Evolutionary conservation across 306 rosid genomes (phyloP), one percentile per base, ranked within the genome.

Genomic region (Pyrus betulifolia): DNA sequence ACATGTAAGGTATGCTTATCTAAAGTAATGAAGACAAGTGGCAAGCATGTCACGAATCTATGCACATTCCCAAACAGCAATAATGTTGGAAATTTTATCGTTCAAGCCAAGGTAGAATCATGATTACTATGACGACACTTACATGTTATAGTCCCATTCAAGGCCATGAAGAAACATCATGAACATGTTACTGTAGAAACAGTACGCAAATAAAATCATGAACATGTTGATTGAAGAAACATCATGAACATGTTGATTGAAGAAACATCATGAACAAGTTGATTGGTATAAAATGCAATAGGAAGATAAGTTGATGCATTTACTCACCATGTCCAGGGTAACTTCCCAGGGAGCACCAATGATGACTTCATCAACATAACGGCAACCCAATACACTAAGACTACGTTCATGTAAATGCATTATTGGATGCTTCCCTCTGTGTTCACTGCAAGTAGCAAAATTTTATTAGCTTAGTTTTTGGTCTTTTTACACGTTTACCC

Each of bases 371-470:
- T 96, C 98, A 67, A 96, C 99, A 67, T 89, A 81, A 73, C 98
- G 91, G 68, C 91, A 91, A 82, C 94, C 98, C 81, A 96, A 85
- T 64, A 96, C 94, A 38, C 99, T 90, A 69, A 96, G 99, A 82
- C 98, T 96, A 35, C 99, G 98, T 80, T 96, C 99, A 17, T 96
- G 98, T 61, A 96, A 85, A 84, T 91, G 97, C 98, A 96, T 92
- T 27, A 96, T 85, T 67, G 99, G 99, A 85, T 74, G 91, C 64
- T 80, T 91, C 76, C 93, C 97, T 76, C 97, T 89, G 76, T 77
- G 86, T 81, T 85, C 85, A 60, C 99, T 96, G 91, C 82, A 85
- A 46, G 72, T 38, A 82, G 77, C 54, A 76, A 30, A 62, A 76
- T n/a, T 63, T 80, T 78, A 64, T 80, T 78, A 64, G 70, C 62